phyloP scores from a whole-genome alignment of 257 asterid genomes.

The Solanum arcanum region DNA sequence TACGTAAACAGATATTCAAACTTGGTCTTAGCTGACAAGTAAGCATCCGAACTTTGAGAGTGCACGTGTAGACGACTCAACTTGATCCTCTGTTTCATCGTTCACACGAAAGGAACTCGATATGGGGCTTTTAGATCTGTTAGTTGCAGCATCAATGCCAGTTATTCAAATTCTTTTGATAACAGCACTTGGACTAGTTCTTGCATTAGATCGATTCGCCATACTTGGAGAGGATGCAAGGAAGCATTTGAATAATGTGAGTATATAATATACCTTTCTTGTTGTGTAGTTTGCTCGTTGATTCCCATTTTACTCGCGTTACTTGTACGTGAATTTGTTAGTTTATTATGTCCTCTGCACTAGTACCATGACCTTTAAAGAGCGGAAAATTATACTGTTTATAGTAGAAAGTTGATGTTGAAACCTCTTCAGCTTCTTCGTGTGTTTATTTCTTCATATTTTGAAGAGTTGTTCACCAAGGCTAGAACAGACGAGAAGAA shows the following conservation, averaged over 20 bases:
- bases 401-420: not conserved
- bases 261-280: not conserved
- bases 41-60: not conserved
- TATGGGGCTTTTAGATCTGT: constrained; percentile 58
- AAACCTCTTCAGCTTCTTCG: not conserved
- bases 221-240: constrained; percentile 71
- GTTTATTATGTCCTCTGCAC: not conserved
- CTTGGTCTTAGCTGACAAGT: not conserved
- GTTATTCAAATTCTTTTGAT: constrained; percentile 65
- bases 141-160: constrained; percentile 58
- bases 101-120: not conserved
- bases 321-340: not conserved
- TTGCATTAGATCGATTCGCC: constrained; percentile 42
- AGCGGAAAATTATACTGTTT: not conserved
- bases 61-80: not conserved
- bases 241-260: constrained; percentile 71
- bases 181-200: constrained; percentile 67
- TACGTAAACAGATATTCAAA: not conserved
- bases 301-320: not conserved
- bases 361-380: not conserved
- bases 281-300: not conserved
- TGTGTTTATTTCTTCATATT: no score
- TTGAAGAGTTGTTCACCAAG: not conserved
- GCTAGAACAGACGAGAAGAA: not conserved
- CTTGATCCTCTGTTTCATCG: not conserved